phyloP scores from a whole-genome alignment of 441 rosid species.

The Erodium texanum region DNA sequence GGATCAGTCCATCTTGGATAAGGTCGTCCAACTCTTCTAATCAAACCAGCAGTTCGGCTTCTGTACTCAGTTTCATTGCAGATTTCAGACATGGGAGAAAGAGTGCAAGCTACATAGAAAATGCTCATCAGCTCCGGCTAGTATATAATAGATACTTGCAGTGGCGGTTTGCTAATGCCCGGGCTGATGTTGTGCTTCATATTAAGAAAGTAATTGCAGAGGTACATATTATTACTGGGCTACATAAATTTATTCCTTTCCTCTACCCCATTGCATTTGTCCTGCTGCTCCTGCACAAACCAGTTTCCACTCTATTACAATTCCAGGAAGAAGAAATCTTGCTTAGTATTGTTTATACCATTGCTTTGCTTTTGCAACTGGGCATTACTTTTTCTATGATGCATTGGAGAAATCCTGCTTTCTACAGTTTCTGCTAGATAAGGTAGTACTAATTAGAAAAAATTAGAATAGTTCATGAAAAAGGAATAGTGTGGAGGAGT shows the following conservation, averaged over 20 bases:
- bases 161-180: slow-evolving; percentile 82
- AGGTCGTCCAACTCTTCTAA: slow-evolving; percentile 36
- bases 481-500: neutral
- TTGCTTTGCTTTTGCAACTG: neutral
- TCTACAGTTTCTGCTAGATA: neutral
- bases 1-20: slow-evolving; percentile 50
- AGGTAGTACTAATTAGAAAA: neutral
- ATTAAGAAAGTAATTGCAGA: slow-evolving; percentile 56
- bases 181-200: slow-evolving; percentile 56
- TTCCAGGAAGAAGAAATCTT: neutral
- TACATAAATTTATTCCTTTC: neutral
- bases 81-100: slow-evolving; percentile 76
- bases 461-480: neutral
- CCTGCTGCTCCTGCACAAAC: slow-evolving; percentile 1
- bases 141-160: slow-evolving; percentile 73
- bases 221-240: slow-evolving; percentile 33
- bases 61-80: slow-evolving; percentile 78
- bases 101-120: slow-evolving; percentile 54
- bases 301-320: neutral
- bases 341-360: neutral
- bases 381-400: neutral
- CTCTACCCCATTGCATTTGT: neutral
- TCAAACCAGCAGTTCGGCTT: slow-evolving; percentile 50
- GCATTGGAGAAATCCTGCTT: neutral
- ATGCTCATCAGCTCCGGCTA: slow-evolving; percentile 78